A percentile compares a stretch with the other conserved stretches of the same genome.
Evolutionary conservation across 768 basidiomycete genomes (phyloP).

Genomic region (Suillus paluster): DNA sequence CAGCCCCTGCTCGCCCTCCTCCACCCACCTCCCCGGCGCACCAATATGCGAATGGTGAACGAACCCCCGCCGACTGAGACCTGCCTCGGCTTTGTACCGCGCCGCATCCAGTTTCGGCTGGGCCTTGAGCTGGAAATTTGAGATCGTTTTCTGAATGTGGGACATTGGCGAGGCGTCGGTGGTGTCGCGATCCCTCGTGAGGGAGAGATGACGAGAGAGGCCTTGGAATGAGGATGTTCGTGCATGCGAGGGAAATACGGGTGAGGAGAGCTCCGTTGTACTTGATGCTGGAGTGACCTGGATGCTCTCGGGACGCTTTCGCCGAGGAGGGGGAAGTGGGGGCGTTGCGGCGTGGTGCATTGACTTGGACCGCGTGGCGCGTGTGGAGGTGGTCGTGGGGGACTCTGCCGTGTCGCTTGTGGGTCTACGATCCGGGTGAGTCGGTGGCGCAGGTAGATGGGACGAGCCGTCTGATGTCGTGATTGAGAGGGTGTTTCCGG

Average conservation of each 20-base stretch:
- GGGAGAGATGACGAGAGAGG: slow-evolving; percentile 45
- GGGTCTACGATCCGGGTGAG: slow-evolving; percentile 57
- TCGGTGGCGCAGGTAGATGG: slow-evolving; percentile 49
- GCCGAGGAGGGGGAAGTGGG: slow-evolving; percentile 48
- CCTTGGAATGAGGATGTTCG: slow-evolving; percentile 28
- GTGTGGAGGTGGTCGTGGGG: slow-evolving; percentile 33
- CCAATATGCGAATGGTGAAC: slow-evolving; percentile 42
- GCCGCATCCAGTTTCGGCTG: slow-evolving; percentile 65
- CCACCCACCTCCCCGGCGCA: slow-evolving; percentile 27
- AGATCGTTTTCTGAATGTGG: slow-evolving; percentile 49
- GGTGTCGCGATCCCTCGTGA: slow-evolving; percentile 30
- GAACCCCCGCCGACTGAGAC: slow-evolving; percentile 62
- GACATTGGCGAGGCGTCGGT: slow-evolving; percentile 39
- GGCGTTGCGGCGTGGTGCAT: slow-evolving; percentile 50
- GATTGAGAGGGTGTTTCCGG: background rate
- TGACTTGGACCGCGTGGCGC: slow-evolving; percentile 58
- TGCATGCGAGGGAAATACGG: slow-evolving; percentile 11
- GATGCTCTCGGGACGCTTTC: slow-evolving; percentile 67
- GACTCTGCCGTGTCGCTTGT: slow-evolving; percentile 29
- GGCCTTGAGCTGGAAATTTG: slow-evolving; percentile 39
- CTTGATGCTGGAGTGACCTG: slow-evolving; percentile 43
- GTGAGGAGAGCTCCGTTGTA: slow-evolving; percentile 18
- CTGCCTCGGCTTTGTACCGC: slow-evolving; percentile 74
- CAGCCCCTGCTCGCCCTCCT: slow-evolving; percentile 43
- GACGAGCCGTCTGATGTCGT: slow-evolving; percentile 34